Percentiles rank a stretch among this genome's conserved stretches.
phyloP scores from a whole-genome alignment of 1,139 yeast genomes.

The Kodamaea fungicola region DNA sequence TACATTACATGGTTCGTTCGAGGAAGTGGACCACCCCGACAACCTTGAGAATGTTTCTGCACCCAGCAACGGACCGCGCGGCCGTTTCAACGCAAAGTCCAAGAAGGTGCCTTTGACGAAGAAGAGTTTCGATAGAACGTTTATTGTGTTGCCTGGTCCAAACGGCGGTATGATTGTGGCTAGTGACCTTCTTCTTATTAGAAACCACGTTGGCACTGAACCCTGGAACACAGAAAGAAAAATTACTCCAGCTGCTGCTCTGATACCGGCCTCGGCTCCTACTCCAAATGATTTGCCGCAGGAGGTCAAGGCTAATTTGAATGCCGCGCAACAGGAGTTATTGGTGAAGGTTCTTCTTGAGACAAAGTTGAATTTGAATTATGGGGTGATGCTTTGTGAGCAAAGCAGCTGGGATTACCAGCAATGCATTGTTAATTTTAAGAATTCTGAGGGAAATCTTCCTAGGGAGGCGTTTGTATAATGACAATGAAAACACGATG shows the following conservation, averaged over 20 bases:
- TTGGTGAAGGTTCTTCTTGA: constrained; percentile 64
- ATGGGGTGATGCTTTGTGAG: constrained; percentile 79
- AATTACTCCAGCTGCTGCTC: constrained; percentile 5
- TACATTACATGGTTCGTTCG: constrained; percentile 79
- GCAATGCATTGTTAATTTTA: constrained; percentile 67
- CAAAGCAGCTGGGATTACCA: constrained; percentile 85
- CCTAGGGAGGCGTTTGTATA: constrained; percentile 40
- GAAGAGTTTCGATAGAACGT: constrained; percentile 85
- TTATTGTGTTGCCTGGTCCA: constrained; percentile 73
- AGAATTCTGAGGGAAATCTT: constrained; percentile 50
- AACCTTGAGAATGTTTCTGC: constrained; percentile 17
- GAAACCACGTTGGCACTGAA: constrained; percentile 56
- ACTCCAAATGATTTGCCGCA: constrained; percentile 44
- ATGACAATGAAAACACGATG: no score
- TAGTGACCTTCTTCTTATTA: constrained; percentile 70
- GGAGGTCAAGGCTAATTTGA: constrained; percentile 51
- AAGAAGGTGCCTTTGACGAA: constrained; percentile 46
- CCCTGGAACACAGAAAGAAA: constrained; percentile 46
- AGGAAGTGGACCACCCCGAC: constrained; percentile 59
- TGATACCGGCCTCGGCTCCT: constrained; percentile 14
- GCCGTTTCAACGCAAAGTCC: constrained; percentile 29
- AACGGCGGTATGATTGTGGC: constrained; percentile 75
- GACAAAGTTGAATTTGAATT: constrained; percentile 75
- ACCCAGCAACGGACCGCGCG: constrained; percentile 20
- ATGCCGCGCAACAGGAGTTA: constrained; percentile 60